A percentile compares a stretch with the other conserved stretches of the same genome.
Evolutionary conservation across 148 eudicot species (phyloP).

Genomic region (Mesembryanthemum crystallinum): DNA sequence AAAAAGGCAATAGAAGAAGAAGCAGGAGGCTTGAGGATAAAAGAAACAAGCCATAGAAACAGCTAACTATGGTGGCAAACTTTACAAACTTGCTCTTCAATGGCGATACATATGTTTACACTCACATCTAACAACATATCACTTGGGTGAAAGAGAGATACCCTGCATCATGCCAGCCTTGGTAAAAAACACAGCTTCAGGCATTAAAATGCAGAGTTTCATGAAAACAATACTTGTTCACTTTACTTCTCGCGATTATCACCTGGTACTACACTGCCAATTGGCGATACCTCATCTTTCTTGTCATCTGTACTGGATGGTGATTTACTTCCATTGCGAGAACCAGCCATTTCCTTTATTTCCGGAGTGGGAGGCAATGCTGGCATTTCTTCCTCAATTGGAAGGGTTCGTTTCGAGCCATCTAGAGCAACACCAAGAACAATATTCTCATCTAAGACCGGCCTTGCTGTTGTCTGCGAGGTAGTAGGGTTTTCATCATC

Average conservation of each 20-base stretch:
- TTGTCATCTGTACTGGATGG: constrained; percentile 21
- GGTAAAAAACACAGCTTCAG: constrained; percentile 5
- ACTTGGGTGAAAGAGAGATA: background rate
- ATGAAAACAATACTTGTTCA: constrained; percentile 13
- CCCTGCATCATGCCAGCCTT: constrained; percentile 19
- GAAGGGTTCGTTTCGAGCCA: constrained; percentile 91
- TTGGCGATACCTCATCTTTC: constrained; percentile 28
- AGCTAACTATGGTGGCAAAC: background rate
- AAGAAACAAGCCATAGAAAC: no score
- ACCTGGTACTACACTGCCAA: constrained; percentile 9
- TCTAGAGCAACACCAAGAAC: constrained; percentile 94
- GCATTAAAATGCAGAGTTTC: constrained; percentile 13
- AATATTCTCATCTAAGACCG: constrained; percentile 76
- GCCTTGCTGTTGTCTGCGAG: constrained; percentile 34
- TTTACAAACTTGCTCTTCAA: background rate
- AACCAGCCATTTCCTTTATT: constrained; percentile 49
- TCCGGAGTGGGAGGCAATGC: constrained; percentile 31
- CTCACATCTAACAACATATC: constrained; percentile 11
- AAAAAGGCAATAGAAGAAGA: background rate
- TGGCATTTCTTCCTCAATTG: constrained; percentile 66
- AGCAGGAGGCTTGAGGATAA: no score
- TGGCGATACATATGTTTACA: background rate
- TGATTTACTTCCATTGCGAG: constrained; percentile 30
- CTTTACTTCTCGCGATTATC: constrained; percentile 25
- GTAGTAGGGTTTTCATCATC: constrained; percentile 25